These are phyloP conservation scores for Pinus albicaulis DNA, from an alignment of 75 land plant species.

Conservation along the genomic window DNA sequence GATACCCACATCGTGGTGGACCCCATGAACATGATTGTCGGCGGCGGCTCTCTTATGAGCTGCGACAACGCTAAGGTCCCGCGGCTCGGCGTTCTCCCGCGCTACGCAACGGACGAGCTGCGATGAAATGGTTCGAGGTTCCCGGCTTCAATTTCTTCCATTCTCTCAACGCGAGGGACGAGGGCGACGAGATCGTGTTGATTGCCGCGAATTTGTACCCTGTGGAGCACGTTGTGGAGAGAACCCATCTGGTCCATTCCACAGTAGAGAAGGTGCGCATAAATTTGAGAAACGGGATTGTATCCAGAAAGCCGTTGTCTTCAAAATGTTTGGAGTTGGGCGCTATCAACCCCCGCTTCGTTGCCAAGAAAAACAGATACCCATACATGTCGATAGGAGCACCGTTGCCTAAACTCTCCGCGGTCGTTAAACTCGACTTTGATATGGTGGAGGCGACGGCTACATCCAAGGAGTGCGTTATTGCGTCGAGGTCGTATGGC, in stretches of 20 bases:
- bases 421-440: constrained; percentile 79
- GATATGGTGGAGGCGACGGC: constrained; percentile 18
- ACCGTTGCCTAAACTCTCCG: constrained; percentile 63
- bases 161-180: constrained; percentile 85
- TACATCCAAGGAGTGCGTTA: constrained; percentile 32
- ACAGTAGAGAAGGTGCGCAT: constrained; percentile 52
- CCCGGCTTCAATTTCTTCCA: constrained; percentile 70
- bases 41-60: constrained; percentile 38
- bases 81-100: constrained; percentile 56
- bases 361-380: constrained; percentile 43
- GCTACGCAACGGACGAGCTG: constrained; percentile 38
- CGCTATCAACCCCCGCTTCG: constrained; percentile 46
- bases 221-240: constrained; percentile 40
- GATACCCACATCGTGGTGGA: constrained; percentile 57
- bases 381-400: constrained; percentile 57
- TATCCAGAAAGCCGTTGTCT: constrained; percentile 34
- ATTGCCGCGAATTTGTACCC: constrained; percentile 60
- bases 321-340: constrained; percentile 61
- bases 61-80: constrained; percentile 52
- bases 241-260: constrained; percentile 33
- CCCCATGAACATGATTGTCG: constrained; percentile 31
- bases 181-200: constrained; percentile 46
- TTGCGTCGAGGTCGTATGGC: no score
- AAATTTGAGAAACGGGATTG: constrained; percentile 39
- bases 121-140: constrained; percentile 65